These are phyloP conservation scores for Guadua angustifolia DNA, from an alignment of 176 grass and related monocot species.

Conservation along the genomic window DNA sequence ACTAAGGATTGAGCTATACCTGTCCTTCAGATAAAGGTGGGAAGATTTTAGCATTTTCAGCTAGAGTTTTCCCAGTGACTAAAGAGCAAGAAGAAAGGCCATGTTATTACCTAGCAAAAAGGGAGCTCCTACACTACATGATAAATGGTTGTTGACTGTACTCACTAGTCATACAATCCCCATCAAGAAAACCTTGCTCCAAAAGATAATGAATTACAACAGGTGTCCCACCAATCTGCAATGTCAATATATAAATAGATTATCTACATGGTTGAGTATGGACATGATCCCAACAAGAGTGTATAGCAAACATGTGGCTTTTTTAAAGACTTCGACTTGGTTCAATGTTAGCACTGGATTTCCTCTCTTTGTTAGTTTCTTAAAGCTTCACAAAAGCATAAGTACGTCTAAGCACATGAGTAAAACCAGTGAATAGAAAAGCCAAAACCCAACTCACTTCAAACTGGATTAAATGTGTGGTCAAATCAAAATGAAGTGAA, in stretches of 20 bases:
- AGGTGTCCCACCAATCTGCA: slow-evolving; percentile 94
- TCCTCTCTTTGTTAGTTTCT: neutral
- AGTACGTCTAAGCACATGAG: neutral
- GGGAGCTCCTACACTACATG: slow-evolving; percentile 13
- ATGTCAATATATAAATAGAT: neutral
- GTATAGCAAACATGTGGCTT: neutral
- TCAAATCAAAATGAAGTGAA: slow-evolving; percentile 16
- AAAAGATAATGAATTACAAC: slow-evolving; percentile 90
- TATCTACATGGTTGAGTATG: neutral
- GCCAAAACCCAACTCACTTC: neutral
- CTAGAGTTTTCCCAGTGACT: slow-evolving; percentile 97
- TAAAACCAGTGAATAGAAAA: neutral
- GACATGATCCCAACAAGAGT: slow-evolving; percentile 6
- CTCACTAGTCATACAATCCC: slow-evolving; percentile 91
- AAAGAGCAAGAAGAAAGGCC: slow-evolving; percentile 26
- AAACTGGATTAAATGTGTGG: neutral
- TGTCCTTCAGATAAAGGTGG: slow-evolving; percentile 82
- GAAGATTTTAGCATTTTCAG: slow-evolving; percentile 90
- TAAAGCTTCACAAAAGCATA: neutral
- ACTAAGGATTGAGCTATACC: slow-evolving; percentile 50
- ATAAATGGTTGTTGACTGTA: slow-evolving; percentile 16
- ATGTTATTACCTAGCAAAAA: slow-evolving; percentile 24
- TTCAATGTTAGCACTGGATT: neutral
- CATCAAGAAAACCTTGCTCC: slow-evolving; percentile 91
- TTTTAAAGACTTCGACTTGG: neutral